Percentiles rank a stretch among this genome's conserved stretches.
Conservation (phyloP, 2,329 filamentous ascomycete species). For the Microdochium nivale region DNA sequence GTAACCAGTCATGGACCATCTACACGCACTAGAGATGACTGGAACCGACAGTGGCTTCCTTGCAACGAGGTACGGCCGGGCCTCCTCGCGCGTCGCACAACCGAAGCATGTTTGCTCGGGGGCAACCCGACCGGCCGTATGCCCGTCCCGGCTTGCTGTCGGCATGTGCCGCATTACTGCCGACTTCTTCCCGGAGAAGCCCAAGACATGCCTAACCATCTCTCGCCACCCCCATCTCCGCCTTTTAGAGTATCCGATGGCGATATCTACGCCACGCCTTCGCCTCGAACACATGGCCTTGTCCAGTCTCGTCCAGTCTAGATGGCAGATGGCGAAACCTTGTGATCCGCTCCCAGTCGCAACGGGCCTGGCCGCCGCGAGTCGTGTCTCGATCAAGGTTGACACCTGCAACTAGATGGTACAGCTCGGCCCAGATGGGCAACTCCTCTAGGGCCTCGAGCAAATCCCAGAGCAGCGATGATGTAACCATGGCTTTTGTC, state of each 20-base stretch:
- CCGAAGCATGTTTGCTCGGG: too few relatives aligned
- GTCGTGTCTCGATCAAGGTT: neutral
- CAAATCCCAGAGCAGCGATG: neutral
- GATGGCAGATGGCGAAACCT: neutral
- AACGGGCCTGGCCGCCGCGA: neutral
- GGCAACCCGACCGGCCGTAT: too few relatives aligned
- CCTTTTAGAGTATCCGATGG: neutral
- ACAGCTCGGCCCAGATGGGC: neutral
- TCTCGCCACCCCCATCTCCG: neutral
- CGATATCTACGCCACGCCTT: neutral
- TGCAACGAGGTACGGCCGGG: too few relatives aligned
- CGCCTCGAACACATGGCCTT: neutral
- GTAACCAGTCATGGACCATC: too few relatives aligned
- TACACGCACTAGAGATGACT: too few relatives aligned
- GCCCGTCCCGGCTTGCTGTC: too few relatives aligned
- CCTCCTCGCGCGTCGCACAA: too few relatives aligned
- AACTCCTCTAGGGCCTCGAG: neutral
- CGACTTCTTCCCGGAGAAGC: too few relatives aligned
- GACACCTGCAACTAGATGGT: neutral
- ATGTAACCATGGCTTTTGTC: too few relatives aligned
- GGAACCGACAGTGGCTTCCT: too few relatives aligned
- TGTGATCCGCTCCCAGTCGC: neutral
- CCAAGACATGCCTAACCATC: too few relatives aligned
- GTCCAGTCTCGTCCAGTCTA: neutral
- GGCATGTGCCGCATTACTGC: too few relatives aligned